A percentile compares a stretch with the other conserved stretches of the same genome.
Evolutionary conservation across 371 early-diverging fungal genomes (phyloP).

Genomic region (Mucor velutinosus): DNA sequence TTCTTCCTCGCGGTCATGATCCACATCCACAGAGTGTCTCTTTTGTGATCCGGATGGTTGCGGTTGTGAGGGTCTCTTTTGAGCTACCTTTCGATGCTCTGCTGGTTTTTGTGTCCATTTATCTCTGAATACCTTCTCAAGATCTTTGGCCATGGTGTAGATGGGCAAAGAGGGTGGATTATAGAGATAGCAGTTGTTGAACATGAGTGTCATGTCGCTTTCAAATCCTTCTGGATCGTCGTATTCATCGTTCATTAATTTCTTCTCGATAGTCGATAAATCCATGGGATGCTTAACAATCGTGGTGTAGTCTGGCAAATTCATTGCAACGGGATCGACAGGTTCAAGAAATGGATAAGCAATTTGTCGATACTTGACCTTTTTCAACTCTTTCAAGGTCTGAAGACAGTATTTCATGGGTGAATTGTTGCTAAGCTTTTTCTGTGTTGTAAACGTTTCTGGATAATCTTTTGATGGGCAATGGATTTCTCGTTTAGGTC

Average conservation of each 20-base stretch:
- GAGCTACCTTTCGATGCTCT: neutral
- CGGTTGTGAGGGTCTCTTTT: slow-evolving; percentile 14
- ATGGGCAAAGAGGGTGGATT: slow-evolving; percentile 91
- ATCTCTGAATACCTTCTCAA: slow-evolving; percentile 82
- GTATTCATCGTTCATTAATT: slow-evolving; percentile 82
- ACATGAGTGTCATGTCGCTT: slow-evolving; percentile 83
- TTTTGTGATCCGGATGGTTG: slow-evolving; percentile 27
- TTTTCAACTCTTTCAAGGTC: slow-evolving; percentile 77
- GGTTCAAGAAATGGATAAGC: slow-evolving; percentile 85
- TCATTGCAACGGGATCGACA: slow-evolving; percentile 91
- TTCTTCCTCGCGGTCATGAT: neutral
- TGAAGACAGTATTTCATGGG: slow-evolving; percentile 71
- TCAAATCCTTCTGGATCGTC: slow-evolving; percentile 72
- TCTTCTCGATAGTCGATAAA: slow-evolving; percentile 86
- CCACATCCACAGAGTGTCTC: neutral
- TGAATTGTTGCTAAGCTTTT: slow-evolving; percentile 44
- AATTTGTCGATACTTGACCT: slow-evolving; percentile 69
- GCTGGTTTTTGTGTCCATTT: slow-evolving; percentile 72
- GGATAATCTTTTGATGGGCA: slow-evolving; percentile 67
- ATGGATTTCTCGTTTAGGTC: slow-evolving; percentile 78
- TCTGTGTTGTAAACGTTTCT: slow-evolving; percentile 43
- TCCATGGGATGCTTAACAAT: slow-evolving; percentile 99
- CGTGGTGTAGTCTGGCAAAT: slow-evolving; percentile 92
- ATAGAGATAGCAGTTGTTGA: slow-evolving; percentile 94
- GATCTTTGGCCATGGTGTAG: slow-evolving; percentile 76